Percentiles rank a stretch among this genome's conserved stretches.
Conservation (phyloP, 1,284 basidiomycete species). For the Bondarzewia mesenterica region DNA sequence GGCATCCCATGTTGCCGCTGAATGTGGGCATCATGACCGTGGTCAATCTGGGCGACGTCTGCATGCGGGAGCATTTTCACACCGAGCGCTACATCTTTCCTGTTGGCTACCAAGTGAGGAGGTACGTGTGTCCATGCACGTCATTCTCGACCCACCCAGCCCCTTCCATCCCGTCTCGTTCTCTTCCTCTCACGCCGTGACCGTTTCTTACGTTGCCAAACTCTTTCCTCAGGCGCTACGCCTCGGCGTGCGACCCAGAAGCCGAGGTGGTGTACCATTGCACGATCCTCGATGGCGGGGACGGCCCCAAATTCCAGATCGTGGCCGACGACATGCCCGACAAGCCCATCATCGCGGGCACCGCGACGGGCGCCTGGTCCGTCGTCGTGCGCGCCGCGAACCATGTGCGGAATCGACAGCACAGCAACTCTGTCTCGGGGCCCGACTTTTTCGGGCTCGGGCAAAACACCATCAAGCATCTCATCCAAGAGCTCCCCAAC, state of each 20-base stretch:
- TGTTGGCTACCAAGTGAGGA: constrained; percentile 73
- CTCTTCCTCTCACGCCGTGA: neutral
- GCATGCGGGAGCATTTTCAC: constrained; percentile 74
- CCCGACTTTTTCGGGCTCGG: constrained; percentile 80
- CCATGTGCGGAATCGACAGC: constrained; percentile 64
- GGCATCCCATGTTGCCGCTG: constrained; percentile 60
- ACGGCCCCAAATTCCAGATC: constrained; percentile 77
- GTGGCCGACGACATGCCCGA: constrained; percentile 59
- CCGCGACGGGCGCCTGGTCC: constrained; percentile 78
- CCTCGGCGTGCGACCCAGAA: constrained; percentile 60
- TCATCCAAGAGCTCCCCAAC: constrained; percentile 70
- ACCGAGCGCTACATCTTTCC: constrained; percentile 82
- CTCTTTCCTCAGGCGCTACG: constrained; percentile 48
- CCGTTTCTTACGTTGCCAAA: neutral
- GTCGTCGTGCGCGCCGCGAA: constrained; percentile 74
- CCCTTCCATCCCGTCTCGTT: neutral
- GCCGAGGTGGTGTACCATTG: constrained; percentile 68
- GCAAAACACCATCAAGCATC: constrained; percentile 78
- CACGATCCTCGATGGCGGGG: constrained; percentile 74
- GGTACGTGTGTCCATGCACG: constrained; percentile 31
- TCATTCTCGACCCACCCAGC: neutral
- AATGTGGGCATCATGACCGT: constrained; percentile 81
- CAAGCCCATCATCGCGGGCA: constrained; percentile 67
- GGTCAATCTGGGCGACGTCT: constrained; percentile 59
- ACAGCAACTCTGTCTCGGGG: constrained; percentile 76